Evolutionary conservation across 495 filamentous ascomycete species (phyloP).

Genomic region (Penicilliopsis zonata): DNA sequence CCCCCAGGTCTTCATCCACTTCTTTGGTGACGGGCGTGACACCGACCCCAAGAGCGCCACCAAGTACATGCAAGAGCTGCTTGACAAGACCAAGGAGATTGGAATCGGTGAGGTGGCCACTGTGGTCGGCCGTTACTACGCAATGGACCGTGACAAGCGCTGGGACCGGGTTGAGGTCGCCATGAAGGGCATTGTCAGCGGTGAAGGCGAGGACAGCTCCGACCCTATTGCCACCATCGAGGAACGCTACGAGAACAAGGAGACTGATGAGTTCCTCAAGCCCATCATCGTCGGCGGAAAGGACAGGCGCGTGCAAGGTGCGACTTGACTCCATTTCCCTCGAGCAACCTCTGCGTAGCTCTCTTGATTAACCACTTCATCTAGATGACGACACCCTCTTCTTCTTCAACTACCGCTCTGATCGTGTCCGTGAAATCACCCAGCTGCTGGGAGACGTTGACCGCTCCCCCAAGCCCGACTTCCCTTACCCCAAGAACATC

Average conservation of each 20-base stretch:
- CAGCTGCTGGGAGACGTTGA: slow-evolving; percentile 88
- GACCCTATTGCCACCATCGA: slow-evolving; percentile 82
- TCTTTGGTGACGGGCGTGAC: slow-evolving; percentile 96
- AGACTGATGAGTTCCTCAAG: slow-evolving; percentile 97
- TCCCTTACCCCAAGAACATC: slow-evolving; percentile 89
- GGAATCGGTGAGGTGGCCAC: slow-evolving; percentile 84
- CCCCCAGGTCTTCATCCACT: slow-evolving; percentile 92
- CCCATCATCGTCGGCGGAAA: slow-evolving; percentile 89
- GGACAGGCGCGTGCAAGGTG: slow-evolving; percentile 72
- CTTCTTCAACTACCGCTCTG: slow-evolving; percentile 99
- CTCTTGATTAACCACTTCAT: neutral
- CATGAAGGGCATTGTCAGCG: slow-evolving; percentile 70
- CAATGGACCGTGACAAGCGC: slow-evolving; percentile 99
- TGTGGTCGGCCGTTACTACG: slow-evolving; percentile 90
- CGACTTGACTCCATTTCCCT: slow-evolving; percentile 4
- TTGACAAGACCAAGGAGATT: slow-evolving; percentile 68
- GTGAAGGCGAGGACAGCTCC: slow-evolving; percentile 72
- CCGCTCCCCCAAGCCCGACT: slow-evolving; percentile 78
- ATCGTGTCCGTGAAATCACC: slow-evolving; percentile 93
- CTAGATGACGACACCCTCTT: slow-evolving; percentile 85
- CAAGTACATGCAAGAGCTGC: slow-evolving; percentile 74
- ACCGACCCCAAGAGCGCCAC: slow-evolving; percentile 89
- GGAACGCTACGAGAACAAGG: slow-evolving; percentile 72
- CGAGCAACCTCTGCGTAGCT: neutral
- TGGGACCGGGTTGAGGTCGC: slow-evolving; percentile 92